These are phyloP conservation scores for Rhodotorula taiwanensis DNA, from an alignment of 768 basidiomycete species.

Conservation along the genomic window DNA sequence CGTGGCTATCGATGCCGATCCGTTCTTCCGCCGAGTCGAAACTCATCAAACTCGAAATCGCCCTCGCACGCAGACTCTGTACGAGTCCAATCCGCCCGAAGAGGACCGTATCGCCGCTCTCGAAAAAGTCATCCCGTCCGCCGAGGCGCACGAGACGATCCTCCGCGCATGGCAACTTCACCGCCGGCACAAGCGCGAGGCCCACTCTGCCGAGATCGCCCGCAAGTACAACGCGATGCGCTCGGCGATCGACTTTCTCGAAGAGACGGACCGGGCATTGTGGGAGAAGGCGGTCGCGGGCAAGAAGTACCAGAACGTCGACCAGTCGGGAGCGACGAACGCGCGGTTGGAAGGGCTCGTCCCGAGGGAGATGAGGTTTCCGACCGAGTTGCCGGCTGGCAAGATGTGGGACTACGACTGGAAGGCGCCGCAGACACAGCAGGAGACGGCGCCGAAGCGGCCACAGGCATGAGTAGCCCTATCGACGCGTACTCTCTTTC, in stretches of 20 bases:
- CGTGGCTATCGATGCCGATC: neutral
- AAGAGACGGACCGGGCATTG: constrained; percentile 41
- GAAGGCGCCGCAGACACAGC: constrained; percentile 19
- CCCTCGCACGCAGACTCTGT: constrained; percentile 12
- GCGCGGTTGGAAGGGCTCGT: constrained; percentile 57
- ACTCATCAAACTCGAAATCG: neutral
- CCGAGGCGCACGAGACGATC: constrained; percentile 84
- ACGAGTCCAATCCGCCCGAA: constrained; percentile 27
- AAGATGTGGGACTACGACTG: constrained; percentile 42
- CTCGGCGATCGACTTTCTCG: constrained; percentile 75
- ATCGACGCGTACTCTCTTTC: neutral
- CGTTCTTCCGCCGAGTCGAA: neutral
- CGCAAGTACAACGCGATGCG: constrained; percentile 77
- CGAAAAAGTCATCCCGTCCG: constrained; percentile 75
- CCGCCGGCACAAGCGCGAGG: constrained; percentile 64
- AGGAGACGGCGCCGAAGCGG: neutral
- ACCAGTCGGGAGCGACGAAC: constrained; percentile 62
- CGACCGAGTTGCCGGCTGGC: constrained; percentile 74
- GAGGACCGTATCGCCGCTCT: constrained; percentile 50
- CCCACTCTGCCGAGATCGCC: constrained; percentile 60
- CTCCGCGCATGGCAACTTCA: constrained; percentile 83
- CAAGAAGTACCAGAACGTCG: constrained; percentile 55
- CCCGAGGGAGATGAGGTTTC: constrained; percentile 77
- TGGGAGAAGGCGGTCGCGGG: constrained; percentile 41
- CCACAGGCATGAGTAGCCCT: neutral